Evolutionary conservation across 768 basidiomycete species (phyloP).

Genomic region (Paxillus rubicundulus): DNA sequence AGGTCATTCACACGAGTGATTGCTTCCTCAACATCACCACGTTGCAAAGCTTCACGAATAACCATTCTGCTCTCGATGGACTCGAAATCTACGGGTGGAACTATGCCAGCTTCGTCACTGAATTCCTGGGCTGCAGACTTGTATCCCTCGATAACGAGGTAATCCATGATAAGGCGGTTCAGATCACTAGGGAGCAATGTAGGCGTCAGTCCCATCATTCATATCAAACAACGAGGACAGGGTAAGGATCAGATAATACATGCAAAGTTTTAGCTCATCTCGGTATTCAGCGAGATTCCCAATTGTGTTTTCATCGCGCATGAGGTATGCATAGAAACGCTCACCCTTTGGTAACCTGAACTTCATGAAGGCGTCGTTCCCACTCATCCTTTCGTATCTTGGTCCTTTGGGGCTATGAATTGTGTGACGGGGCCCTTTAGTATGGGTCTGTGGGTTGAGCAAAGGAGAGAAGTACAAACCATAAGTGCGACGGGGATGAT

Average conservation of each 20-base stretch:
- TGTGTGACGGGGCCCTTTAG: not conserved
- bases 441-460: not conserved
- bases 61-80: conserved; percentile 93
- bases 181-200: conserved; percentile 65
- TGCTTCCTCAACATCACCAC: conserved; percentile 93
- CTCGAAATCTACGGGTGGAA: conserved; percentile 79
- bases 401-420: conserved; percentile 47
- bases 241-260: conserved; percentile 78
- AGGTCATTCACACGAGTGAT: conserved; percentile 94
- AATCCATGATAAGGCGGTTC: conserved; percentile 94
- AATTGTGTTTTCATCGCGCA: conserved; percentile 69
- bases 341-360: conserved; percentile 86
- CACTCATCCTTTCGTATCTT: conserved; percentile 79
- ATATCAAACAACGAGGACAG: conserved; percentile 26
- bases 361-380: conserved; percentile 79
- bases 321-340: conserved; percentile 35
- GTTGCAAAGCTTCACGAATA: conserved; percentile 90
- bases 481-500: conserved; percentile 24
- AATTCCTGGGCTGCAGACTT: conserved; percentile 96
- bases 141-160: conserved; percentile 96
- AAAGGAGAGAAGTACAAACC: conserved; percentile 25
- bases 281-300: conserved; percentile 98
- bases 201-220: conserved; percentile 15
- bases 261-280: conserved; percentile 76
- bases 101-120: conserved; percentile 79